Base-by-base conservation (phyloP, 805 yeast species). In the Hanseniaspora lachancei region DNA sequence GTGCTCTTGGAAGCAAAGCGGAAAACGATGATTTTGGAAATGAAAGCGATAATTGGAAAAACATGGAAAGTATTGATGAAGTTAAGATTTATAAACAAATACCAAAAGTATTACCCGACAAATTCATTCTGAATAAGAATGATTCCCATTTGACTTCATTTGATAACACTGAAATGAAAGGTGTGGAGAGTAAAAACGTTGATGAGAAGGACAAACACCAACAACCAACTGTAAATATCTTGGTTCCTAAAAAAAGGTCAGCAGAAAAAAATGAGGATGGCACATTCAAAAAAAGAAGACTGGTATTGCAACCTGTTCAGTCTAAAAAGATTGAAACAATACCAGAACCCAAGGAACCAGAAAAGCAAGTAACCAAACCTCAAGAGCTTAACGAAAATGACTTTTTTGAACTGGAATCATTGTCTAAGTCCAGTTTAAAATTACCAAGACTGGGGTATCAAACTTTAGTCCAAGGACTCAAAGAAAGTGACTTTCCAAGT, bases 231-330 rank as follows among this genome's bases (percentile, higher is more conserved):
- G 58, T 64, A 1, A 64, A 64, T 54, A 62, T 64, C 20, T 43
- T 66, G 34, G 62, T 62, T 40, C 68, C 69, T 18, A 68, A 66
- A 46, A 60, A 65, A 47, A 64, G 63, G 57, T 64, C 62, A 20
- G 65, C 60, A 24, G 60, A 54, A 13, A 72, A 66, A 77, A 81
- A 68, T 56, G 76, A 82, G 1, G 76, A 85, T 2, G 75, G 85
- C 5, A 79, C 89, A 0, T 84, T 86, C 61, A 82, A 83, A 40
- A 93, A 93, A 4, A 80, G 79, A 62, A 85, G 84, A 61, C 69
- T 93, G 60, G 88, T 86, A 2, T 77, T 86, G 0, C 95, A 93
- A 5, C 72, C 81, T 23, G 66, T 84, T 12, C 15, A n/a, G 7
- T 10, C 42, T 16, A 23, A 24, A 36, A 24, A 4, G 23, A 8